Evolutionary conservation across 2,329 filamentous ascomycete species (phyloP).

Genomic region (Aspergillus puulaauensis): DNA sequence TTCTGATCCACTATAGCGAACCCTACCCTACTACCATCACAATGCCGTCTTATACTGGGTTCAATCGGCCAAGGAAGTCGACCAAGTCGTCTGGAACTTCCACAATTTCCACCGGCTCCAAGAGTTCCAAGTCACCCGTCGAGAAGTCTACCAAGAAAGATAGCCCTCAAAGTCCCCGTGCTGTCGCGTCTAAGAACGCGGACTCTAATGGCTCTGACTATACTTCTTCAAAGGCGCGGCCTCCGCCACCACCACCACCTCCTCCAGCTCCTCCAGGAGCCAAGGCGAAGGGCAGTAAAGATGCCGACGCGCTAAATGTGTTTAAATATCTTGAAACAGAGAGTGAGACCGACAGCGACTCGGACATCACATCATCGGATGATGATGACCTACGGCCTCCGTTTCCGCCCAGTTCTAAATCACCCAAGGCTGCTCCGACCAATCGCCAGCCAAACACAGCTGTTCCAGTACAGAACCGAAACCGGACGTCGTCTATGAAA

Average conservation of each 20-base stretch:
- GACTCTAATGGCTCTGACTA: conserved; percentile 15
- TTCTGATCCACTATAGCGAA: background rate
- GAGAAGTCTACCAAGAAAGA: conserved; percentile 20
- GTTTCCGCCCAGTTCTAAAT: conserved; percentile 13
- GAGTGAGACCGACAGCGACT: conserved; percentile 20
- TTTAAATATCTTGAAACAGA: conserved; percentile 40
- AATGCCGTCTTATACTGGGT: conserved; percentile 30
- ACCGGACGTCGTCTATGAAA: conserved; percentile 31
- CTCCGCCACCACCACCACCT: conserved; percentile 11
- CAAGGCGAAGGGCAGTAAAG: conserved; percentile 16
- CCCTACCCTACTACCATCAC: conserved; percentile 18
- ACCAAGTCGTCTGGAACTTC: conserved; percentile 29
- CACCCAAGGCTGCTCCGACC: background rate
- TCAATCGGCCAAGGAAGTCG: conserved; percentile 25
- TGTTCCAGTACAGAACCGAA: conserved; percentile 23
- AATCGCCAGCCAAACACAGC: conserved; percentile 9
- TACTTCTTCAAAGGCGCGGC: conserved; percentile 18
- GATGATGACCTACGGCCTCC: conserved; percentile 13
- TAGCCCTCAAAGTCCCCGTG: conserved; percentile 1
- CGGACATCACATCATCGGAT: conserved; percentile 22
- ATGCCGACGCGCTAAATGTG: conserved; percentile 34
- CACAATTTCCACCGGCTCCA: conserved; percentile 20
- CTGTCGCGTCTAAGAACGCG: conserved; percentile 13
- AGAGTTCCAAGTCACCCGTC: conserved; percentile 16
- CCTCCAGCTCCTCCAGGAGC: background rate